Evolutionary conservation across 2,329 filamentous ascomycete species (phyloP).

Genomic region (Colletotrichum liriopes): DNA sequence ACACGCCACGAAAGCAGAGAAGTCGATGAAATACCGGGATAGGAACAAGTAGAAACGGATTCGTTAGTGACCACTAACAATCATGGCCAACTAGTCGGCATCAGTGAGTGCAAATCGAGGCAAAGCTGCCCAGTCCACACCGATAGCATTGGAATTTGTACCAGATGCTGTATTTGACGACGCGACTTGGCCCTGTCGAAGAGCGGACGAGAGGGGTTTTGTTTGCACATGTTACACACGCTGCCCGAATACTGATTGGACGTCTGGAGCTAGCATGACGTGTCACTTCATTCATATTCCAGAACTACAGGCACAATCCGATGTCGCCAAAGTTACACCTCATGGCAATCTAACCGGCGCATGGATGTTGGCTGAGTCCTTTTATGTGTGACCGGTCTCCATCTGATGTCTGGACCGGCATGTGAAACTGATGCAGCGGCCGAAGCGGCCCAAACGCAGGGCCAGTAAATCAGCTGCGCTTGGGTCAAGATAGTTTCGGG

Average conservation of each 20-base stretch:
- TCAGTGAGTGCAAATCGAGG: neutral
- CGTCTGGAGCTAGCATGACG: slow-evolving; percentile 27
- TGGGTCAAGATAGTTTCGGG: slow-evolving; percentile 18
- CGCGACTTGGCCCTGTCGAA: neutral
- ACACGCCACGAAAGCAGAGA: neutral
- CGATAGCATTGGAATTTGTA: slow-evolving; percentile 17
- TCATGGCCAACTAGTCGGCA: slow-evolving; percentile 5
- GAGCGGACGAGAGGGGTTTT: slow-evolving; percentile 35
- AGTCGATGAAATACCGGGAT: neutral
- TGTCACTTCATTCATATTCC: slow-evolving; percentile 25
- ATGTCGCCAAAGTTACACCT: slow-evolving; percentile 31
- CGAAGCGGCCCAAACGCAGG: slow-evolving; percentile 28
- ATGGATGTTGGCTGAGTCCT: slow-evolving; percentile 33
- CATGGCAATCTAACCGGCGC: slow-evolving; percentile 29
- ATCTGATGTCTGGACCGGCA: slow-evolving; percentile 30
- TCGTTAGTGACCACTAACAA: neutral
- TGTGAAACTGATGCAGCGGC: slow-evolving; percentile 33
- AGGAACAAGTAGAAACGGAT: neutral
- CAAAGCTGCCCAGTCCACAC: slow-evolving; percentile 19
- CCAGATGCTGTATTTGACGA: neutral
- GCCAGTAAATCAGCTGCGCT: slow-evolving; percentile 13
- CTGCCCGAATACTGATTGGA: slow-evolving; percentile 1
- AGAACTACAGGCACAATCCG: slow-evolving; percentile 22
- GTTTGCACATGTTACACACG: slow-evolving; percentile 15
- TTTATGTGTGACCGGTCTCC: slow-evolving; percentile 32